These are phyloP conservation scores for Daldinia grandis DNA, from an alignment of 495 filamentous ascomycete genomes.

Conservation along the genomic window DNA sequence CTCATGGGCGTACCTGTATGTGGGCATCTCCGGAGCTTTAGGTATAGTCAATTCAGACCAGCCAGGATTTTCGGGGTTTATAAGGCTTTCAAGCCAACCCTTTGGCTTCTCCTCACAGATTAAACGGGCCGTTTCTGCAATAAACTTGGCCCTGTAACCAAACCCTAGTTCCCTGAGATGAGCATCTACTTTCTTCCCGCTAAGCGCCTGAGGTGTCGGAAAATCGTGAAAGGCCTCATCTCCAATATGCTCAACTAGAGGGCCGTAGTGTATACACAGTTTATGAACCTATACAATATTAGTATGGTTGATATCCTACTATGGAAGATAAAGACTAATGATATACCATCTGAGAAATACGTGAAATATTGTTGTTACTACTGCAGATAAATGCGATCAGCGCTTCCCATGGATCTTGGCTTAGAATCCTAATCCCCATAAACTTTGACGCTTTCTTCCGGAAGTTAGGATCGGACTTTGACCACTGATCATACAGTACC, in stretches of 20 bases:
- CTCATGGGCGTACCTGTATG: constrained; percentile 82
- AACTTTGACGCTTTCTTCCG: constrained; percentile 86
- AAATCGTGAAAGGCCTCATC: constrained; percentile 86
- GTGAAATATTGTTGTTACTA: constrained; percentile 96
- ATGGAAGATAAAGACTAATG: background rate
- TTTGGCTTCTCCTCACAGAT: constrained; percentile 68
- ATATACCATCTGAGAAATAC: constrained; percentile 89
- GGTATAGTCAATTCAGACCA: constrained; percentile 33
- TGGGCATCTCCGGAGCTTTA: constrained; percentile 23
- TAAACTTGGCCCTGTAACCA: constrained; percentile 93
- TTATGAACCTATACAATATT: constrained; percentile 70
- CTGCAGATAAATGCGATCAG: constrained; percentile 96
- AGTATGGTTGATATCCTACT: background rate
- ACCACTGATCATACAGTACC: constrained; percentile 87
- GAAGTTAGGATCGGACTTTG: constrained; percentile 86
- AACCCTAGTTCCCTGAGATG: constrained; percentile 87
- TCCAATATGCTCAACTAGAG: constrained; percentile 73
- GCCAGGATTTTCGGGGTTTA: constrained; percentile 77
- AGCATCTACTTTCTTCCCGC: constrained; percentile 72
- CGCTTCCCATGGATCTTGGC: constrained; percentile 96
- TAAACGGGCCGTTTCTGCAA: constrained; percentile 82
- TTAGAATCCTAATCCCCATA: constrained; percentile 90
- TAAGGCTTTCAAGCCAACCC: constrained; percentile 79
- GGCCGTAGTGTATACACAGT: constrained; percentile 85
- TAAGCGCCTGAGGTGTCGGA: constrained; percentile 75